Evolutionary conservation across 192 early-diverging fungal species (phyloP).

Genomic region (Gryganskiella cystojenkinii): DNA sequence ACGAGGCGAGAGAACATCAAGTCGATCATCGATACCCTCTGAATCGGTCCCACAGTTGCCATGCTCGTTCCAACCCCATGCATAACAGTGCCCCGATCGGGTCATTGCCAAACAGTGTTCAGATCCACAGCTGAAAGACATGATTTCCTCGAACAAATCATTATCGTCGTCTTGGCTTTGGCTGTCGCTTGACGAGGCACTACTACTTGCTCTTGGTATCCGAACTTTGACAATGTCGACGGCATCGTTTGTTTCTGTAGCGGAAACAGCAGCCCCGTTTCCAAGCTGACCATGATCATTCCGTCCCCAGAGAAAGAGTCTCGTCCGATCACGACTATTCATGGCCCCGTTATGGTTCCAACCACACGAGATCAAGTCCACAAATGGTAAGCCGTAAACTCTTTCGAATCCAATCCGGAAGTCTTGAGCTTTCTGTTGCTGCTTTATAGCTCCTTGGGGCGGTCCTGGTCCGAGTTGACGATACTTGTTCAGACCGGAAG

Average conservation of each 20-base stretch:
- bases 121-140: conserved; percentile 71
- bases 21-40: conserved; percentile 8
- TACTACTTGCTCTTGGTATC: conserved; percentile 1
- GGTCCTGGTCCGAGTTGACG: conserved; percentile 67
- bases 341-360: conserved; percentile 68
- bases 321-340: conserved; percentile 19
- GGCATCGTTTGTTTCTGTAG: not conserved
- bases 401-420: conserved; percentile 57
- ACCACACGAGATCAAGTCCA: conserved; percentile 61
- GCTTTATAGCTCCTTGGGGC: too few relatives aligned
- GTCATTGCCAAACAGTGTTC: conserved; percentile 76
- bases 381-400: conserved; percentile 26
- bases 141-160: conserved; percentile 12
- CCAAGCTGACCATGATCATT: conserved; percentile 80
- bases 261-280: too few relatives aligned
- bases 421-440: too few relatives aligned
- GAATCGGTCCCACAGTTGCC: conserved; percentile 80
- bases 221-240: conserved; percentile 13
- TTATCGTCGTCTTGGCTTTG: not conserved
- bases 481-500: conserved; percentile 72
- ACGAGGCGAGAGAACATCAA: conserved; percentile 28
- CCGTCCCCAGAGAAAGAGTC: conserved; percentile 74
- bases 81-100: conserved; percentile 54
- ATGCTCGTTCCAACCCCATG: conserved; percentile 98
- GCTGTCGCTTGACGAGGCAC: not conserved